These are phyloP conservation scores for Backusella tarrabulga DNA, from an alignment of 192 early-diverging fungal genomes.

Conservation along the genomic window DNA sequence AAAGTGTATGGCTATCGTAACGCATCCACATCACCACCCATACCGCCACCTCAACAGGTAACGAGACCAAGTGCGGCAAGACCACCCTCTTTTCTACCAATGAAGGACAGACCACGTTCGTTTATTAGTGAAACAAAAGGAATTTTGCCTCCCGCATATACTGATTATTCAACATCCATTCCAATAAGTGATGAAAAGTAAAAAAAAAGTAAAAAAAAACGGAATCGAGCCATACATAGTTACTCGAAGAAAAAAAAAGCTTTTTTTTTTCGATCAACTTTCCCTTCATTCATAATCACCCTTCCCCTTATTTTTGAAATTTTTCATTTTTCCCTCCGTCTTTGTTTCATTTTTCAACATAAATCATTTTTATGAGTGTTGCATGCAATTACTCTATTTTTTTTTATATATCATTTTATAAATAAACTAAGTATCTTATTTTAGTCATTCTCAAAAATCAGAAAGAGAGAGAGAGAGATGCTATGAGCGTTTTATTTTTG, in stretches of 20 bases:
- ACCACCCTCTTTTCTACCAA: conserved; percentile 11
- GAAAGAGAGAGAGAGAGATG: not conserved
- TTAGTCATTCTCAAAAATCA: not conserved
- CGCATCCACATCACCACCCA: not conserved
- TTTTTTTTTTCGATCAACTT: not conserved
- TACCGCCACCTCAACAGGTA: not conserved
- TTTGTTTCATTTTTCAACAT: not conserved
- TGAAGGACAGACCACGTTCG: conserved; percentile 5
- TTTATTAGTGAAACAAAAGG: conserved; percentile 3
- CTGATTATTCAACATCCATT: not conserved
- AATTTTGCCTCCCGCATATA: not conserved
- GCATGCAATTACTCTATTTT: not conserved
- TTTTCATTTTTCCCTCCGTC: not conserved
- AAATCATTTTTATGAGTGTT: not conserved
- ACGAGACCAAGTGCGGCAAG: conserved; percentile 9
- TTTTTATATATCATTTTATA: not conserved
- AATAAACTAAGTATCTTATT: not conserved
- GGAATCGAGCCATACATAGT: not conserved
- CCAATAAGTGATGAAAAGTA: conserved; percentile 1
- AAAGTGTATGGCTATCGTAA: conserved; percentile 11
- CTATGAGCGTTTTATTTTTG: not conserved
- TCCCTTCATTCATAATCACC: not conserved
- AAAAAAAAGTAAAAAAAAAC: not conserved
- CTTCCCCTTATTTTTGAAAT: not conserved
- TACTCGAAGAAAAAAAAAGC: not conserved